A percentile compares a stretch with the other conserved stretches of the same genome.
Evolutionary conservation across 768 basidiomycete genomes (phyloP).

Genomic region (Trametes punicea): DNA sequence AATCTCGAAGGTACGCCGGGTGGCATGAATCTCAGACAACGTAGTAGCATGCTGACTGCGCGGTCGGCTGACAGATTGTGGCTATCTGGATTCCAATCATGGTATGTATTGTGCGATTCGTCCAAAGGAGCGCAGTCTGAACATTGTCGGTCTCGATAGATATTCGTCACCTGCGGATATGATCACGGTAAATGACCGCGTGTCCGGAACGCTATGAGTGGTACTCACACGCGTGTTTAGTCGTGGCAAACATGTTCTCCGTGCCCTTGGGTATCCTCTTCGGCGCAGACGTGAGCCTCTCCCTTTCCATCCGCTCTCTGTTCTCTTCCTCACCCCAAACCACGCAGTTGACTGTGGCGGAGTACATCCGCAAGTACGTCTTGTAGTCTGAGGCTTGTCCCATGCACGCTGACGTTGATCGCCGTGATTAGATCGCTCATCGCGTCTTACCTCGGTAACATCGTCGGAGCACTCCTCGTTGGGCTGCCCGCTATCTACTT

Average conservation of each 20-base stretch:
- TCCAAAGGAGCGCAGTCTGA: no score
- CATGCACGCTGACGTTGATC: background rate
- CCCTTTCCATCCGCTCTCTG: background rate
- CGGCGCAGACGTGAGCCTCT: slow-evolving; percentile 51
- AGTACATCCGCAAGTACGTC: slow-evolving; percentile 66
- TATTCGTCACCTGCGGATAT: slow-evolving; percentile 67
- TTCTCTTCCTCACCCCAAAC: background rate
- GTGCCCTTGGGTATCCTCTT: slow-evolving; percentile 70
- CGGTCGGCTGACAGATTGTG: slow-evolving; percentile 39
- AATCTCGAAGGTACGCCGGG: slow-evolving; percentile 55
- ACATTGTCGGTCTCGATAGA: slow-evolving; percentile 31
- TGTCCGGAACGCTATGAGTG: background rate
- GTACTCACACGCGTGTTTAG: slow-evolving; percentile 31
- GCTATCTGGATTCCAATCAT: slow-evolving; percentile 75
- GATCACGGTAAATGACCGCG: slow-evolving; percentile 54
- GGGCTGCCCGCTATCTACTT: slow-evolving; percentile 63
- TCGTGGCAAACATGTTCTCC: slow-evolving; percentile 76
- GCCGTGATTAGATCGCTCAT: slow-evolving; percentile 49
- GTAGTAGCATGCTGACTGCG: background rate
- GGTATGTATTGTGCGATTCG: slow-evolving; percentile 44
- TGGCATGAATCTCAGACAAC: no score
- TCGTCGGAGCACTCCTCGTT: slow-evolving; percentile 61
- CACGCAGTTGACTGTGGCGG: slow-evolving; percentile 44
- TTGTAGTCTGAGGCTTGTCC: background rate
- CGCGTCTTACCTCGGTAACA: slow-evolving; percentile 63